phyloP scores from a whole-genome alignment of 139 green algal species.

The Cymbomonas tetramitiformis region DNA sequence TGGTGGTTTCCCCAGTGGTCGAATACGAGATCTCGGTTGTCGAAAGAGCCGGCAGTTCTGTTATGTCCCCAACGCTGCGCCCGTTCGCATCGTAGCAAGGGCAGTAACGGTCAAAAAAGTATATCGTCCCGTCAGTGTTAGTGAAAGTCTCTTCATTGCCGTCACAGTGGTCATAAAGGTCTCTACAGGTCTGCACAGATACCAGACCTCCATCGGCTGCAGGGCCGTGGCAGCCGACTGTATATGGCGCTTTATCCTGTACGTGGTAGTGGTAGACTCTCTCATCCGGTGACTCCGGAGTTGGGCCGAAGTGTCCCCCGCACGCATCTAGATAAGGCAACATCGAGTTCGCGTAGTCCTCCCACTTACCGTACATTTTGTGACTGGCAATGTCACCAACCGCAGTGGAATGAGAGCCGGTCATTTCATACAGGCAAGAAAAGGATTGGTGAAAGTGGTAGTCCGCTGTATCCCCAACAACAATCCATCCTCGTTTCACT shows the following conservation, averaged over 20 bases:
- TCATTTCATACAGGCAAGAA: background rate
- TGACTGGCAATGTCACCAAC: background rate
- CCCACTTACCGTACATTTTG: slow-evolving; percentile 8
- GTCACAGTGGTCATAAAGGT: background rate
- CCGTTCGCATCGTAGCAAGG: slow-evolving; percentile 8
- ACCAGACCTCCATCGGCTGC: background rate
- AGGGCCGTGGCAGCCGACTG: slow-evolving; percentile 3
- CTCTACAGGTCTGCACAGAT: background rate
- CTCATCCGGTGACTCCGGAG: background rate
- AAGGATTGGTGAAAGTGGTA: slow-evolving; percentile 10
- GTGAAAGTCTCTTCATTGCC: background rate
- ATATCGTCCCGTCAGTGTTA: background rate
- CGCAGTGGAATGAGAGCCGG: background rate
- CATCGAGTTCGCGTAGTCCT: background rate
- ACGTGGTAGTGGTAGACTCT: slow-evolving; percentile 17
- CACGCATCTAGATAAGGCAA: slow-evolving; percentile 12
- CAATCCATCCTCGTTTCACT: no score
- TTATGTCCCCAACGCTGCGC: background rate
- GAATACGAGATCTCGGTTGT: no score
- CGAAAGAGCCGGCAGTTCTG: background rate
- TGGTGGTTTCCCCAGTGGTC: no score
- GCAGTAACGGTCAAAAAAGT: background rate
- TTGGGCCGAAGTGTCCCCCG: slow-evolving; percentile 9
- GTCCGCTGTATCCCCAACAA: no score
- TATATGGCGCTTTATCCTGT: background rate